These are phyloP conservation scores for Colletotrichum lentis DNA, from an alignment of 2,329 filamentous ascomycete genomes.

Conservation along the genomic window DNA sequence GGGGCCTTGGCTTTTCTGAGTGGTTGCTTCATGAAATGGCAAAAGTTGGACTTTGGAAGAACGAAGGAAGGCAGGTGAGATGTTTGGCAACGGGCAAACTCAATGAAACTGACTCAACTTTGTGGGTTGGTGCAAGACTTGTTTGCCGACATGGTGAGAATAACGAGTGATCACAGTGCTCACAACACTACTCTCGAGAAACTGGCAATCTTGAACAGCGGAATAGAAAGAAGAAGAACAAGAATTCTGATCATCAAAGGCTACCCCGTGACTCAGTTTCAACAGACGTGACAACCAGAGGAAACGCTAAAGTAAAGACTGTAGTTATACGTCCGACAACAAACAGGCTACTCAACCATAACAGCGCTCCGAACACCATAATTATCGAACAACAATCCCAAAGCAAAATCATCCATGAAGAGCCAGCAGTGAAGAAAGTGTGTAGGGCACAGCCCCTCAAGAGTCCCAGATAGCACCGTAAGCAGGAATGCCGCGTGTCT, in stretches of 20 bases:
- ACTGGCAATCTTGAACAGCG: too few species aligned
- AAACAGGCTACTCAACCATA: neutral
- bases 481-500: slow-evolving; percentile 70
- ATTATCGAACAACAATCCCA: too few species aligned
- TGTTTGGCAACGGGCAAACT: too few species aligned
- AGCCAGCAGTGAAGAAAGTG: neutral
- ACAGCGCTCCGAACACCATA: too few species aligned
- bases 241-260: neutral
- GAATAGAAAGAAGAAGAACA: too few species aligned
- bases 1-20: slow-evolving; percentile 43
- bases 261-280: too few species aligned
- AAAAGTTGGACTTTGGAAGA: slow-evolving; percentile 42
- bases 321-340: too few species aligned
- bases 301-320: neutral
- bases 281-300: neutral
- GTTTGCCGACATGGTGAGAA: neutral
- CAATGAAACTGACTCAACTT: too few species aligned
- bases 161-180: too few species aligned
- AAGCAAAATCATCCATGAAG: neutral
- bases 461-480: slow-evolving; percentile 79
- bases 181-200: too few species aligned
- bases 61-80: neutral
- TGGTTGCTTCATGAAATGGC: slow-evolving; percentile 44
- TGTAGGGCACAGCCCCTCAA: slow-evolving; percentile 35
- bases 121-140: neutral